These are phyloP conservation scores for Russula compacta DNA, from an alignment of 768 basidiomycete genomes.

Conservation along the genomic window DNA sequence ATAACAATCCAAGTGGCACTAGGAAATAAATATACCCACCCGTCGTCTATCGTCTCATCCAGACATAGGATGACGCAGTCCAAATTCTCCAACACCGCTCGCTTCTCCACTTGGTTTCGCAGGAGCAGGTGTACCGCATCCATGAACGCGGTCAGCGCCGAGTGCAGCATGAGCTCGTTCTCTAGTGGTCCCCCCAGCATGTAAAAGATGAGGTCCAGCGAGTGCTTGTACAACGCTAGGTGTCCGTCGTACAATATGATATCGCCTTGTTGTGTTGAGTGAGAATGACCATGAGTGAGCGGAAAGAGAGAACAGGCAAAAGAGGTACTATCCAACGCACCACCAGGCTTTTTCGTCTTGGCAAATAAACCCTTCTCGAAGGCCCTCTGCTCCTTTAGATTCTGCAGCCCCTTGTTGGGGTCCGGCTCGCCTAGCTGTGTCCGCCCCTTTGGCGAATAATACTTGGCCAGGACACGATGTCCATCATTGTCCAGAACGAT, in stretches of 20 bases:
- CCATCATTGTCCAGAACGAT: constrained; percentile 94
- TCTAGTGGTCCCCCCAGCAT: constrained; percentile 79
- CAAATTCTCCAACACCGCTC: constrained; percentile 87
- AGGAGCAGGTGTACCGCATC: constrained; percentile 83
- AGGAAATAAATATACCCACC: constrained; percentile 43
- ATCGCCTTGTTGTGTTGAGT: constrained; percentile 51
- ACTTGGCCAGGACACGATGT: constrained; percentile 90
- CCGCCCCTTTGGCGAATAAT: constrained; percentile 70
- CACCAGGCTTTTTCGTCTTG: constrained; percentile 91
- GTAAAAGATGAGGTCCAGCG: constrained; percentile 93
- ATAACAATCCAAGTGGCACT: neutral
- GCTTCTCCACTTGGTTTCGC: constrained; percentile 89
- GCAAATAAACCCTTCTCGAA: constrained; percentile 95
- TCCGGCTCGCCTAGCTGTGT: constrained; percentile 39
- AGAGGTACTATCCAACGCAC: constrained; percentile 35
- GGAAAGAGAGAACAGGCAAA: neutral
- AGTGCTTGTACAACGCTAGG: constrained; percentile 89
- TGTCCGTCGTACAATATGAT: constrained; percentile 87
- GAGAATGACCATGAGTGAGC: neutral
- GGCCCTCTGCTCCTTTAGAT: constrained; percentile 84
- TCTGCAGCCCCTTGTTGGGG: constrained; percentile 46
- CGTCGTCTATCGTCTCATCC: constrained; percentile 97
- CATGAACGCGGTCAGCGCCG: constrained; percentile 73
- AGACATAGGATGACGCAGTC: constrained; percentile 87
- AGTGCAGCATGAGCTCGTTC: constrained; percentile 93